Conservation (phyloP, 139 green algal species). For the Edaphochlamys debaryana region DNA sequence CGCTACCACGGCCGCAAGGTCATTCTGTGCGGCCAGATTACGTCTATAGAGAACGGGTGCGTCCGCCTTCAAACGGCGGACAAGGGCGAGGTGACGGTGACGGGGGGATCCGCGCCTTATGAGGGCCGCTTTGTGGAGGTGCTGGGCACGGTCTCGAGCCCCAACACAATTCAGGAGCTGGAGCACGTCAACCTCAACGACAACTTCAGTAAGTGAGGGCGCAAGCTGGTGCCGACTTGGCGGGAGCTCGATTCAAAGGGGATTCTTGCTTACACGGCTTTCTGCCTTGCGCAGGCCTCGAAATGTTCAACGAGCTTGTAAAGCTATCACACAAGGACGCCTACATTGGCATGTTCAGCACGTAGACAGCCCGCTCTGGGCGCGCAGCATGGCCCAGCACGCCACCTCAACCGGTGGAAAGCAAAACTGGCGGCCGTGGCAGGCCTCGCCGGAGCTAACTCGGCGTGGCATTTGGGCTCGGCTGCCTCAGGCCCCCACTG, state of each 20-base stretch:
- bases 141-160: constrained; percentile 15
- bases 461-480: no score
- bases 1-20: constrained; percentile 28
- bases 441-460: no score
- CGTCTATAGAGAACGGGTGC: constrained; percentile 10
- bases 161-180: constrained; percentile 26
- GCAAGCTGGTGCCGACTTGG: not conserved
- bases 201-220: constrained; percentile 29
- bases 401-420: no score
- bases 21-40: constrained; percentile 23
- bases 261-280: not conserved
- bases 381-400: not conserved
- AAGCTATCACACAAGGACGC: constrained; percentile 29
- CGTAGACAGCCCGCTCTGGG: not conserved
- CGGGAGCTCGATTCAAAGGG: not conserved
- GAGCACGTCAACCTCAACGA: constrained; percentile 18
- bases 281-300: not conserved
- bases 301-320: constrained; percentile 47
- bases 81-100: constrained; percentile 33
- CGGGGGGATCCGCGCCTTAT: not conserved
- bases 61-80: constrained; percentile 14
- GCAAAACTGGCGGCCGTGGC: no score
- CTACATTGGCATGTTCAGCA: constrained; percentile 32
- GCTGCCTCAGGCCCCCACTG: no score
- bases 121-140: constrained; percentile 36